Conservation (phyloP, 768 basidiomycete species). For the Xerocomus spinulosus region DNA sequence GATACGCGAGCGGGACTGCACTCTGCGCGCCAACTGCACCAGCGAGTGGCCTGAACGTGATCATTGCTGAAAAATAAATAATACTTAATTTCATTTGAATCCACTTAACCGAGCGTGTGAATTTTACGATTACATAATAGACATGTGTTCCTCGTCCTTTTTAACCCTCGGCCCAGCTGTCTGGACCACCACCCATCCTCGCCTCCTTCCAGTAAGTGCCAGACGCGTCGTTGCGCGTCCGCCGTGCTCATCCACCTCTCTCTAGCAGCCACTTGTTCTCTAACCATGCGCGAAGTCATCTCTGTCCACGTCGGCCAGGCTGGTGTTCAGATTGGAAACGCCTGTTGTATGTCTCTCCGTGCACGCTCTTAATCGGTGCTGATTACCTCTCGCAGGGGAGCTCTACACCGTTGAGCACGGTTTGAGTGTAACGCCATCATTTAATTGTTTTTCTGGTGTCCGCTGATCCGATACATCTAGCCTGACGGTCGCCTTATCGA, state of each 20-base stretch:
- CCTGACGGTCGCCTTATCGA: slow-evolving; percentile 91
- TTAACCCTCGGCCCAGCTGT: slow-evolving; percentile 38
- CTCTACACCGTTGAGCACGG: slow-evolving; percentile 99
- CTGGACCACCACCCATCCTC: slow-evolving; percentile 27
- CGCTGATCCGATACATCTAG: slow-evolving; percentile 41
- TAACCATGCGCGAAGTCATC: slow-evolving; percentile 91
- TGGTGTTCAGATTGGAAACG: slow-evolving; percentile 96
- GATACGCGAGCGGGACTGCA: slow-evolving; percentile 69
- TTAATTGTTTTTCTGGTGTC: slow-evolving; percentile 3
- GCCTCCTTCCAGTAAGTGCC: slow-evolving; percentile 27
- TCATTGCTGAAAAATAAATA: slow-evolving; percentile 48
- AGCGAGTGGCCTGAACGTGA: slow-evolving; percentile 90
- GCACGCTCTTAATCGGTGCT: slow-evolving; percentile 10
- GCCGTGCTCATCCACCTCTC: neutral
- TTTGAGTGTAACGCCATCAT: slow-evolving; percentile 61
- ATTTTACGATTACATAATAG: slow-evolving; percentile 26
- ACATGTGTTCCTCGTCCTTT: slow-evolving; percentile 35
- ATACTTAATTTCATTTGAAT: neutral
- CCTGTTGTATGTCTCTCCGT: slow-evolving; percentile 77
- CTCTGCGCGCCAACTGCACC: slow-evolving; percentile 69
- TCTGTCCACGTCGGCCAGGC: slow-evolving; percentile 99
- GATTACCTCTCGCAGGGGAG: slow-evolving; percentile 64
- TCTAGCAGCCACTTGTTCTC: slow-evolving; percentile 8
- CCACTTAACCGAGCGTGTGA: slow-evolving; percentile 24
- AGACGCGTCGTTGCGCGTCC: slow-evolving; percentile 30